A percentile compares a stretch with the other conserved stretches of the same genome.
phyloP scores from a whole-genome alignment of 2,329 filamentous ascomycete genomes.

The Paradendryphiella salina region DNA sequence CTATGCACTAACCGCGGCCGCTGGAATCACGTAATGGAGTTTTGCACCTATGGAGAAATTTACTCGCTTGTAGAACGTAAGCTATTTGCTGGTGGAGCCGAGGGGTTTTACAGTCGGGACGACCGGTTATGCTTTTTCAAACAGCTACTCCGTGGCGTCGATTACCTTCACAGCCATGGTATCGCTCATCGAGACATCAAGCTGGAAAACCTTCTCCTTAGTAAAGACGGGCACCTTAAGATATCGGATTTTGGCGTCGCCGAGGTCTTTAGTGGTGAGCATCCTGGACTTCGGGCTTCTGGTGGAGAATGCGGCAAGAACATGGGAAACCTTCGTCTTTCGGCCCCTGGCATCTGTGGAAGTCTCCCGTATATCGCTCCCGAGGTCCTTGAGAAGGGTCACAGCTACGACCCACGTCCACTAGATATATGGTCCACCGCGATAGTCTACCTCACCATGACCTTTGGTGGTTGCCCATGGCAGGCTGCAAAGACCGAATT shows the following conservation, averaged over 20 bases:
- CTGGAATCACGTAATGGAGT: slow-evolving; percentile 95
- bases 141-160: slow-evolving; percentile 79
- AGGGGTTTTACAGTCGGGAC: slow-evolving; percentile 61
- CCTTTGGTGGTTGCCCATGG: slow-evolving; percentile 75
- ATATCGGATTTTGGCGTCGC: slow-evolving; percentile 92
- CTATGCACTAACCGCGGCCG: slow-evolving; percentile 72
- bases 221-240: slow-evolving; percentile 78
- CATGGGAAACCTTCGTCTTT: slow-evolving; percentile 72
- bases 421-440: slow-evolving; percentile 86
- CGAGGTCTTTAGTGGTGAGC: slow-evolving; percentile 79
- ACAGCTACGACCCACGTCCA: slow-evolving; percentile 71
- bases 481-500: slow-evolving; percentile 62
- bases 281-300: slow-evolving; percentile 74
- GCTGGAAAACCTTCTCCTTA: slow-evolving; percentile 81
- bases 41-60: slow-evolving; percentile 79
- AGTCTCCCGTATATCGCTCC: slow-evolving; percentile 86
- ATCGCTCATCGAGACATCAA: slow-evolving; percentile 93
- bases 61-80: slow-evolving; percentile 70
- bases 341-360: slow-evolving; percentile 79
- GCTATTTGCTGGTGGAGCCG: slow-evolving; percentile 55
- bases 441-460: slow-evolving; percentile 78
- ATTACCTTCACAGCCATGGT: slow-evolving; percentile 79
- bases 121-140: slow-evolving; percentile 87
- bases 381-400: slow-evolving; percentile 73
- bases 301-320: slow-evolving; percentile 73